These are phyloP conservation scores for Thinopyrum elongatum DNA, from an alignment of 176 grass and related monocot species.

Conservation along the genomic window DNA sequence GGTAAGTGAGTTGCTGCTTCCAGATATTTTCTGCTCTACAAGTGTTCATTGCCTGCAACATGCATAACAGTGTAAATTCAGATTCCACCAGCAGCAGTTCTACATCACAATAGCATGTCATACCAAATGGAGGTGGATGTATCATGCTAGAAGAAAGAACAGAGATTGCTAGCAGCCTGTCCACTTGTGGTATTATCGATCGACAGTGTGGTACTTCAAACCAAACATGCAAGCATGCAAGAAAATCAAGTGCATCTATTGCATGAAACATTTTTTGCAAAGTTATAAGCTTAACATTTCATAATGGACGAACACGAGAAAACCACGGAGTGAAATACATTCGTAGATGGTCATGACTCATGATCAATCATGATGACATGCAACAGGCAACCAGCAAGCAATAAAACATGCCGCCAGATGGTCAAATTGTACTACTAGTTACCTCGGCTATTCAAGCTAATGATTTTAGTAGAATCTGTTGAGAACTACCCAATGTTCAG, in stretches of 20 bases:
- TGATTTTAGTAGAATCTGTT: background rate
- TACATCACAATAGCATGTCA: background rate
- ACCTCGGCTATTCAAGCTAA: background rate
- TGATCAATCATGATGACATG: background rate
- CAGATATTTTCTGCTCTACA: constrained; percentile 42
- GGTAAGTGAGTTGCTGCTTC: constrained; percentile 50
- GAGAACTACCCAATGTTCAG: background rate
- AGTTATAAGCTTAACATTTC: background rate
- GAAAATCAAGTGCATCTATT: background rate
- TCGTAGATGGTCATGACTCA: background rate
- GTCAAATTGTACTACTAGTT: background rate
- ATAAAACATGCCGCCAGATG: background rate
- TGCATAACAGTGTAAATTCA: background rate
- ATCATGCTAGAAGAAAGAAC: background rate
- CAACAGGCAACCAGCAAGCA: background rate
- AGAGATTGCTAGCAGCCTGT: background rate
- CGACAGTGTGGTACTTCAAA: background rate
- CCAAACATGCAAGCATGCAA: background rate
- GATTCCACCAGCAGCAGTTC: background rate
- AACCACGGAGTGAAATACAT: background rate
- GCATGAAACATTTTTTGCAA: background rate
- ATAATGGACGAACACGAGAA: background rate
- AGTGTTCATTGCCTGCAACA: constrained; percentile 47
- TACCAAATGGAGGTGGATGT: background rate
- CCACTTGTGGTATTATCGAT: background rate